Conservation (phyloP, 768 basidiomycete species). For the Pleurotus eryngii region DNA sequence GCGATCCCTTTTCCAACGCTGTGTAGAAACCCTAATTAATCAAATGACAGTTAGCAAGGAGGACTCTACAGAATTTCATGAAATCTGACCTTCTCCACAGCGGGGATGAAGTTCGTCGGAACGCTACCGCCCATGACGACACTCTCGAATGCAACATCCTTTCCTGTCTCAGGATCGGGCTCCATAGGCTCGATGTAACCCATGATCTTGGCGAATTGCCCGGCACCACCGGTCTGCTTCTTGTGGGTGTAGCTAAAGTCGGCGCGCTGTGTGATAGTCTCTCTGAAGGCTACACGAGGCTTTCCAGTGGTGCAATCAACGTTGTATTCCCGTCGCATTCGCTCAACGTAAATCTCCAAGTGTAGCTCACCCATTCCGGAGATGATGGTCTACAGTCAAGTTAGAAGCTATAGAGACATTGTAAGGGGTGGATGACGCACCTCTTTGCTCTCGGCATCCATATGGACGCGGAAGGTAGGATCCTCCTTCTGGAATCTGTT, state of each 20-base stretch:
- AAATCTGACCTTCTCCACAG: conserved; percentile 76
- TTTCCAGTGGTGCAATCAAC: conserved; percentile 92
- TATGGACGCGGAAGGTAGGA: conserved; percentile 96
- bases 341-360: conserved; percentile 97
- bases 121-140: conserved; percentile 90
- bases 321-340: conserved; percentile 97
- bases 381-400: conserved; percentile 79
- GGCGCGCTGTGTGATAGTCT: conserved; percentile 82
- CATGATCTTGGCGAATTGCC: conserved; percentile 92
- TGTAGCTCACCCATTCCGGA: conserved; percentile 99
- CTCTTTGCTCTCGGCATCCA: conserved; percentile 94
- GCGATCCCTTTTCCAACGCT: conserved; percentile 85
- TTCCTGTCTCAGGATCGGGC: conserved; percentile 66
- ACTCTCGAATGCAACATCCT: conserved; percentile 82
- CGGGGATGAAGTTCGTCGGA: conserved; percentile 89
- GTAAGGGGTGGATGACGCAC: conserved; percentile 32
- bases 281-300: conserved; percentile 94
- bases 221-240: conserved; percentile 97
- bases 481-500: conserved; percentile 99
- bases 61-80: too few relatives aligned
- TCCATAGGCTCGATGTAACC: conserved; percentile 92
- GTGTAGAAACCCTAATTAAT: conserved; percentile 82
- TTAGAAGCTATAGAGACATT: background rate
- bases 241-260: conserved; percentile 92
- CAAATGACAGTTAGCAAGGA: too few relatives aligned